A percentile compares a stretch with the other conserved stretches of the same genome.
Conservation (phyloP, 176 grass and related monocot genomes). For the Ensete ventricosum region DNA sequence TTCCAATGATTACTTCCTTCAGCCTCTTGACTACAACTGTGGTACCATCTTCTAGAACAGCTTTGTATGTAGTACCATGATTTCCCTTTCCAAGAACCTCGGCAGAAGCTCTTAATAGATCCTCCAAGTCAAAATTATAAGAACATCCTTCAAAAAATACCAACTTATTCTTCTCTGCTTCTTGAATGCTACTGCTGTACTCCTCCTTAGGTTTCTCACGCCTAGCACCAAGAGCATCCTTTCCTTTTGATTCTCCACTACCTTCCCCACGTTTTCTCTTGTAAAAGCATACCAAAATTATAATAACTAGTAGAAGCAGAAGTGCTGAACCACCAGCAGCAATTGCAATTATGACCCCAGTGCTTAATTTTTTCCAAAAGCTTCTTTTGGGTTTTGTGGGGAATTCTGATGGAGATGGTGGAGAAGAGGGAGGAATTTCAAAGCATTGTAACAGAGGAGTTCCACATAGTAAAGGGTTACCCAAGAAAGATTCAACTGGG, state of each 20-base stretch:
- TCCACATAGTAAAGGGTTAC: conserved; percentile 79
- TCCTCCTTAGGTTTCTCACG: conserved; percentile 75
- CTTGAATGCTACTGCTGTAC: conserved; percentile 88
- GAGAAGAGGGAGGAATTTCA: conserved; percentile 49
- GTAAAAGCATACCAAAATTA: conserved; percentile 58
- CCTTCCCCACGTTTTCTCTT: conserved; percentile 48
- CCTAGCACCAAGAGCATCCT: conserved; percentile 57
- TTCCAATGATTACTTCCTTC: conserved; percentile 83
- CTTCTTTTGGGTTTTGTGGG: conserved; percentile 39
- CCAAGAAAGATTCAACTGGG: conserved; percentile 55
- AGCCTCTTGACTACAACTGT: conserved; percentile 94
- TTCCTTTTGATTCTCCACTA: conserved; percentile 55
- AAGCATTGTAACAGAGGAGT: conserved; percentile 50
- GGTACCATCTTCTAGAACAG: conserved; percentile 95
- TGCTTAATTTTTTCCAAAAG: conserved; percentile 78
- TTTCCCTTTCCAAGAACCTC: conserved; percentile 97
- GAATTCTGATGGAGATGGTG: conserved; percentile 33
- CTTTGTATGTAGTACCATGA: conserved; percentile 95
- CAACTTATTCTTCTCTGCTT: conserved; percentile 92
- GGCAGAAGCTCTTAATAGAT: conserved; percentile 93
- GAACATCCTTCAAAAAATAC: conserved; percentile 90
- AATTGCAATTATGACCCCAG: conserved; percentile 53
- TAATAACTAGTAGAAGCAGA: conserved; percentile 51
- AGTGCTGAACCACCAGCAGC: conserved; percentile 49
- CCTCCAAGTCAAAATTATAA: conserved; percentile 93